These are phyloP conservation scores for Ascochyta lentis DNA, from an alignment of 2,329 filamentous ascomycete genomes.

Conservation along the genomic window DNA sequence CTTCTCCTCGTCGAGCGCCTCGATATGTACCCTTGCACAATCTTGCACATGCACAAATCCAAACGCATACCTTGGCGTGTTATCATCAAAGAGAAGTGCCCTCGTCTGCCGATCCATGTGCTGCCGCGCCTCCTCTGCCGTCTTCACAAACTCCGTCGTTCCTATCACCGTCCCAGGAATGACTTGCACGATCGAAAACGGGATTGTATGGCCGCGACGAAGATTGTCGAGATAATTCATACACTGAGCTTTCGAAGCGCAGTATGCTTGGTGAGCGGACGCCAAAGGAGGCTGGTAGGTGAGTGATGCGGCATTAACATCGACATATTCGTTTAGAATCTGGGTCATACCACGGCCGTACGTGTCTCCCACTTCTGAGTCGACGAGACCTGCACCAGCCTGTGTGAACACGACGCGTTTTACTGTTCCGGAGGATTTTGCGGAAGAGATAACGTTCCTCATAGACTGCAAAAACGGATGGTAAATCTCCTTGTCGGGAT, in stretches of 20 bases:
- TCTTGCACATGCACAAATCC: slow-evolving; percentile 45
- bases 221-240: slow-evolving; percentile 39
- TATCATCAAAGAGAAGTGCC: slow-evolving; percentile 41
- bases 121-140: slow-evolving; percentile 22
- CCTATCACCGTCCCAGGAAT: slow-evolving; percentile 47
- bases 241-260: slow-evolving; percentile 43
- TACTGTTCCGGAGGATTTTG: slow-evolving; percentile 32
- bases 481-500: slow-evolving; percentile 45
- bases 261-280: slow-evolving; percentile 44
- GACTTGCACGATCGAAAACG: slow-evolving; percentile 41
- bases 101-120: slow-evolving; percentile 43
- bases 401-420: slow-evolving; percentile 43
- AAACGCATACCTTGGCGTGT: slow-evolving; percentile 41
- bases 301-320: slow-evolving; percentile 30
- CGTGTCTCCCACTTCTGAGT: slow-evolving; percentile 42
- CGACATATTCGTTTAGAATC: slow-evolving; percentile 27
- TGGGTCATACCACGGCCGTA: slow-evolving; percentile 39
- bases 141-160: slow-evolving; percentile 37
- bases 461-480: slow-evolving; percentile 43
- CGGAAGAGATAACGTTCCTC: slow-evolving; percentile 37
- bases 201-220: slow-evolving; percentile 6
- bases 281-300: slow-evolving; percentile 35
- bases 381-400: slow-evolving; percentile 42
- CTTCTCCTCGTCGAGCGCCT: slow-evolving; percentile 33
- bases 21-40: slow-evolving; percentile 41